Evolutionary conservation across 2,329 filamentous ascomycete species (phyloP).

Genomic region (Lachnellula hyalina): DNA sequence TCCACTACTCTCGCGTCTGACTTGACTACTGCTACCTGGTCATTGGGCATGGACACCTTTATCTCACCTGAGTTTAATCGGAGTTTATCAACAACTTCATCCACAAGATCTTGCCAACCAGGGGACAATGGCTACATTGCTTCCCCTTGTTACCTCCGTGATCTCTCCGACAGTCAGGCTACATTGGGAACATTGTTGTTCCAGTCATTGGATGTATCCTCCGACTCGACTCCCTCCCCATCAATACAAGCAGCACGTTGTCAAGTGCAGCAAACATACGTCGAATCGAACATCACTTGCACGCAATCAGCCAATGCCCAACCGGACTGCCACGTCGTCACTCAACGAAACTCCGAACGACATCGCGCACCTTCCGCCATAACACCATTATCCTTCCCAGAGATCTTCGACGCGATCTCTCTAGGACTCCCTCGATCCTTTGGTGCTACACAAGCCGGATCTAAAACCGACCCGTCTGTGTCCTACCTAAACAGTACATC

Average conservation of each 20-base stretch:
- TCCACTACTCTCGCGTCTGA: neutral
- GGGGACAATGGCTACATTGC: neutral
- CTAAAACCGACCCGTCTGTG: conserved; percentile 3
- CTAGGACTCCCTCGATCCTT: conserved; percentile 3
- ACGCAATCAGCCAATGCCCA: neutral
- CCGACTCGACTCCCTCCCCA: neutral
- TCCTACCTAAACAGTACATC: conserved; percentile 6
- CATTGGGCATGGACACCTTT: conserved; percentile 3
- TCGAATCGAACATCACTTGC: conserved; percentile 3
- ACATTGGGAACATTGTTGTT: conserved; percentile 2
- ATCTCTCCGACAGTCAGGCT: neutral
- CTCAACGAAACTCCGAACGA: conserved; percentile 2
- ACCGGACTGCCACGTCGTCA: conserved; percentile 1
- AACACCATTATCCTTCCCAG: conserved; percentile 5
- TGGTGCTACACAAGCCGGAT: neutral
- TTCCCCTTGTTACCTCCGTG: conserved; percentile 7
- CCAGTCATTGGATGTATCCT: neutral
- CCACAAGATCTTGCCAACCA: neutral
- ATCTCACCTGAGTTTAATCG: conserved; percentile 4
- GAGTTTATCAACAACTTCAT: neutral
- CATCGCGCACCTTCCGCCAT: neutral
- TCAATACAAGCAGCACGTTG: conserved; percentile 1
- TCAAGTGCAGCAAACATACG: conserved; percentile 1
- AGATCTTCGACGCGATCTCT: conserved; percentile 3
- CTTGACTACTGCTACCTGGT: conserved; percentile 3